These are phyloP conservation scores for Kodamaea plutei DNA, from an alignment of 1,139 yeast species.

Conservation along the genomic window DNA sequence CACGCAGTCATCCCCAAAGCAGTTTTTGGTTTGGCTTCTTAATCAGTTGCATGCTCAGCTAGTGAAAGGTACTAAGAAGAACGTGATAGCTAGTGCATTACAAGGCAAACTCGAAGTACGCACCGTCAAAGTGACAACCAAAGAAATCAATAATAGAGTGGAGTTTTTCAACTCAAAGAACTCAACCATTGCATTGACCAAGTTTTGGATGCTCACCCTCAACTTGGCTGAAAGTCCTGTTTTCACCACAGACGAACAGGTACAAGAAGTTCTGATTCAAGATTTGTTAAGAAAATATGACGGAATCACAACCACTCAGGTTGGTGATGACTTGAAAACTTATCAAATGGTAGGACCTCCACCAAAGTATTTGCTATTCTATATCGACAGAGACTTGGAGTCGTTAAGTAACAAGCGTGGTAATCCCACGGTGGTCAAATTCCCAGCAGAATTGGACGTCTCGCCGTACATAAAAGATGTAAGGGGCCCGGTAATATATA, in stretches of 20 bases:
- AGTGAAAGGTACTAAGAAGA: slow-evolving; percentile 16
- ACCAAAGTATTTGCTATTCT: slow-evolving; percentile 55
- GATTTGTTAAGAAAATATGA: slow-evolving; percentile 46
- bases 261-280: slow-evolving; percentile 52
- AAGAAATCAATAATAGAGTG: slow-evolving; percentile 18
- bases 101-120: slow-evolving; percentile 51
- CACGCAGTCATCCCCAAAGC: slow-evolving; percentile 47
- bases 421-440: slow-evolving; percentile 64
- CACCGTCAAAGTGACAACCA: slow-evolving; percentile 19
- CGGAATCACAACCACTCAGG: slow-evolving; percentile 19
- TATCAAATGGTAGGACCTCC: slow-evolving; percentile 36
- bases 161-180: slow-evolving; percentile 19
- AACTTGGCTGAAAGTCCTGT: slow-evolving; percentile 57
- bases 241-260: slow-evolving; percentile 35
- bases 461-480: slow-evolving; percentile 23
- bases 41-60: slow-evolving; percentile 43
- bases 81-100: slow-evolving; percentile 23
- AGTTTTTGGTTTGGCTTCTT: slow-evolving; percentile 56
- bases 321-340: slow-evolving; percentile 22
- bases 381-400: slow-evolving; percentile 49
- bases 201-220: slow-evolving; percentile 58
- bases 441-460: slow-evolving; percentile 46
- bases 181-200: slow-evolving; percentile 20
- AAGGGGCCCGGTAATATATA: slow-evolving; percentile 29
- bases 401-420: slow-evolving; percentile 28